These are phyloP conservation scores for Phylloporus gajari DNA, from an alignment of 1,284 basidiomycete genomes.

Conservation along the genomic window DNA sequence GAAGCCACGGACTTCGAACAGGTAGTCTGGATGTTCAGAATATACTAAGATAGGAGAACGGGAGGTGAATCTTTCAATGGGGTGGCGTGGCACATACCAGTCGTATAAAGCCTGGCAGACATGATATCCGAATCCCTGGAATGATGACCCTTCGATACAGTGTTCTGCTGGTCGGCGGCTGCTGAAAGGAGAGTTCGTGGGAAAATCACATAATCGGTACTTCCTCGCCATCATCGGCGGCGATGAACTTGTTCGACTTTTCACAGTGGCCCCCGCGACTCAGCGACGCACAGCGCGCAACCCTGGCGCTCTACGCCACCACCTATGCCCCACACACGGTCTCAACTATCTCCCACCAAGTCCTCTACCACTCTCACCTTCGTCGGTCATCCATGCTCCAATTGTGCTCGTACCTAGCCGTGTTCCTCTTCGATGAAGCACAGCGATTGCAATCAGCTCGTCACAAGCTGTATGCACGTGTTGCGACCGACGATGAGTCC, in stretches of 20 bases:
- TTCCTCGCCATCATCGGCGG: neutral
- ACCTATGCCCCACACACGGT: constrained; percentile 87
- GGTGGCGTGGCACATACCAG: no score
- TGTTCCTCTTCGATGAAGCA: constrained; percentile 83
- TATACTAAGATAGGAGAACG: no score
- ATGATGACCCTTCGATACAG: no score
- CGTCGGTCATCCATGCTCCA: constrained; percentile 88
- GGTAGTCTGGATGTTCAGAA: no score
- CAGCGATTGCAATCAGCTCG: constrained; percentile 79
- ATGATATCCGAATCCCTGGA: no score
- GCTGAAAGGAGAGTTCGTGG: no score
- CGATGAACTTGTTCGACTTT: constrained; percentile 52
- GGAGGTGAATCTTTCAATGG: no score
- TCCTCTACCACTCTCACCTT: constrained; percentile 63
- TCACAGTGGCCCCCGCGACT: constrained; percentile 76
- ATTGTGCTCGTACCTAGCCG: constrained; percentile 89
- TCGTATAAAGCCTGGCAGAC: no score
- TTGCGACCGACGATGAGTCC: constrained; percentile 82
- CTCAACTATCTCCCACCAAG: constrained; percentile 81
- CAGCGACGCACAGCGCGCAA: constrained; percentile 65
- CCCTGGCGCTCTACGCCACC: constrained; percentile 74
- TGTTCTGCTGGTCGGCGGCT: no score
- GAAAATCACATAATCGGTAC: no score
- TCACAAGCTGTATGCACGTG: constrained; percentile 86
- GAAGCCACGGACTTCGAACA: no score